Evolutionary conservation across 805 yeast genomes (phyloP).

Genomic region (Danielia reshetovae): DNA sequence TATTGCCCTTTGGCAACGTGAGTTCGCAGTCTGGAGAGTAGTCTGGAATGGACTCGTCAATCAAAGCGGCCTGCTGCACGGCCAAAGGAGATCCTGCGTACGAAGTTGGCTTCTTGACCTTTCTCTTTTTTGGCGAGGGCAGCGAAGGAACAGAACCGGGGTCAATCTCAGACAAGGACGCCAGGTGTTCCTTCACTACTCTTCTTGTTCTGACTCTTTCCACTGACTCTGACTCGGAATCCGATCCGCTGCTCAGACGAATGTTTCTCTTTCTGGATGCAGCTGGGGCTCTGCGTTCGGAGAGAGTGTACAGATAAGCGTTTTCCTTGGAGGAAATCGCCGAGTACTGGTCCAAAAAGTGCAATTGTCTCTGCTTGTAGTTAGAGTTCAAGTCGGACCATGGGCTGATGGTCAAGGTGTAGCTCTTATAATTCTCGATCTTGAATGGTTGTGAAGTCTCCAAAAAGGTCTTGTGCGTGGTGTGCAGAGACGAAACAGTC

Average conservation of each 20-base stretch:
- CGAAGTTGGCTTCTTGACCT: constrained; percentile 28
- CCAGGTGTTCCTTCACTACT: constrained; percentile 35
- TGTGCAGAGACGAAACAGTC: neutral
- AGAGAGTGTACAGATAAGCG: neutral
- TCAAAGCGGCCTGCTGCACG: constrained; percentile 44
- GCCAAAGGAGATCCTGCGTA: constrained; percentile 35
- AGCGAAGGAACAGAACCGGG: constrained; percentile 19
- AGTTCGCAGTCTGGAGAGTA: constrained; percentile 63
- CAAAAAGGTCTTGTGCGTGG: constrained; percentile 6
- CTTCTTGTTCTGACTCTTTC: constrained; percentile 63
- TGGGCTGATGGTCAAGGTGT: constrained; percentile 48
- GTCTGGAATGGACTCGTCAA: constrained; percentile 74
- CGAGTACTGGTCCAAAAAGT: constrained; percentile 52
- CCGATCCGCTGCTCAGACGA: constrained; percentile 19
- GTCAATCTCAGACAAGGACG: constrained; percentile 4
- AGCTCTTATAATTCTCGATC: constrained; percentile 43
- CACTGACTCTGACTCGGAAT: constrained; percentile 31
- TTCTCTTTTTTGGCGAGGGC: constrained; percentile 38
- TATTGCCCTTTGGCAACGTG: constrained; percentile 60
- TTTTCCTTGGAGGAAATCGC: constrained; percentile 20
- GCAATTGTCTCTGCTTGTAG: constrained; percentile 46
- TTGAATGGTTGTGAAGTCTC: constrained; percentile 37
- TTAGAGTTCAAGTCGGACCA: constrained; percentile 43
- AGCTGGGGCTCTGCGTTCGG: constrained; percentile 8
- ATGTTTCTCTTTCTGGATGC: constrained; percentile 8